Percentiles rank a stretch among this genome's conserved stretches.
These are phyloP conservation scores for Curvularia sp. DNA, from an alignment of 2,329 filamentous ascomycete species.

Conservation along the genomic window DNA sequence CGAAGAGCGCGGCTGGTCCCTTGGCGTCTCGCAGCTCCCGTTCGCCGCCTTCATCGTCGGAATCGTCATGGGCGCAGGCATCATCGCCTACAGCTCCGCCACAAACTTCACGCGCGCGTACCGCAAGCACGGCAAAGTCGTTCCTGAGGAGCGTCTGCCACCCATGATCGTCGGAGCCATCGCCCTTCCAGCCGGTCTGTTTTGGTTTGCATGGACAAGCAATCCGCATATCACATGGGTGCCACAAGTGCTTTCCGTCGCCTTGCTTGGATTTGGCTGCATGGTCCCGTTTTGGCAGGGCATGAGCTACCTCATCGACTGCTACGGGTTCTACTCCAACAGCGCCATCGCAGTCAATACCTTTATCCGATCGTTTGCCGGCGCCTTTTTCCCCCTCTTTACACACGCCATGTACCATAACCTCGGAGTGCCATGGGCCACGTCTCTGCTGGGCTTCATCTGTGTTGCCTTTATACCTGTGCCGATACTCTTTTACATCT, in stretches of 20 bases:
- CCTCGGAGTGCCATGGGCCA: constrained; percentile 47
- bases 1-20: constrained; percentile 69
- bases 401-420: constrained; percentile 56
- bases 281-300: constrained; percentile 82
- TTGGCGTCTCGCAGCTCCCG: constrained; percentile 65
- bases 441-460: constrained; percentile 43
- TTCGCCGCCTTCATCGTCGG: constrained; percentile 71
- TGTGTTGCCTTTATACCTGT: constrained; percentile 45
- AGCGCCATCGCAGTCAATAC: constrained; percentile 59
- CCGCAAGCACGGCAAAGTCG: constrained; percentile 54
- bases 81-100: constrained; percentile 44
- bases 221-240: constrained; percentile 60
- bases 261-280: constrained; percentile 74
- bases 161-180: constrained; percentile 70
- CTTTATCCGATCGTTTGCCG: constrained; percentile 58
- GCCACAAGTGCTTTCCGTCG: constrained; percentile 62
- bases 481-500: constrained; percentile 47
- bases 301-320: constrained; percentile 82
- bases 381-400: constrained; percentile 60
- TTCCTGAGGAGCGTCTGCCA: constrained; percentile 67
- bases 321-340: constrained; percentile 55
- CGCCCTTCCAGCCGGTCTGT: constrained; percentile 64
- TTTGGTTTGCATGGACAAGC: constrained; percentile 68
- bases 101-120: constrained; percentile 45
- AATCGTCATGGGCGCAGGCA: constrained; percentile 58